Percentiles rank a stretch among this genome's conserved stretches.
phyloP scores from a whole-genome alignment of 2,329 filamentous ascomycete species.

The Cordyceps fumosorosea region DNA sequence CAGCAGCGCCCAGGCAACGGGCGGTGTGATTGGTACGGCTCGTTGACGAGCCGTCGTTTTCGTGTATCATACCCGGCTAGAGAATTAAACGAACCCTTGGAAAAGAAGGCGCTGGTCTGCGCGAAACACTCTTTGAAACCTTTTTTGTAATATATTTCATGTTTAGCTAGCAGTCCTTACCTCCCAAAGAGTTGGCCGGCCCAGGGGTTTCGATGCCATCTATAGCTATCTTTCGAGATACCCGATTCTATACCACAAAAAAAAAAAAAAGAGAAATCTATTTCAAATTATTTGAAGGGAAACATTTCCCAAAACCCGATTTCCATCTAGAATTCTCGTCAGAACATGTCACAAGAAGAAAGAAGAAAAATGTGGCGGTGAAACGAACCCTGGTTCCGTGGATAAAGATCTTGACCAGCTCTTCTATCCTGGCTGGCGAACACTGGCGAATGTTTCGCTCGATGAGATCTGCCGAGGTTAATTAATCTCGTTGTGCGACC shows the following conservation, averaged over 20 bases:
- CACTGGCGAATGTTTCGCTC: slow-evolving; percentile 69
- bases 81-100: background rate
- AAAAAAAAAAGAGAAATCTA: background rate
- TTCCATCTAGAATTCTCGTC: slow-evolving; percentile 35
- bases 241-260: background rate
- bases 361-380: too few species aligned
- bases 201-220: background rate
- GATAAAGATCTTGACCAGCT: slow-evolving; percentile 77
- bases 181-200: background rate
- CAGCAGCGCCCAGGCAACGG: background rate
- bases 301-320: slow-evolving; percentile 52
- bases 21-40: slow-evolving; percentile 3
- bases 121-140: background rate
- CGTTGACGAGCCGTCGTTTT: background rate
- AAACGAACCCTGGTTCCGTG: slow-evolving; percentile 70
- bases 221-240: background rate
- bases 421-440: slow-evolving; percentile 69
- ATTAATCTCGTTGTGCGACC: slow-evolving; percentile 3
- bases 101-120: background rate
- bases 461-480: slow-evolving; percentile 50
- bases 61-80: background rate
- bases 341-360: background rate
- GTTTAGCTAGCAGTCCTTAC: background rate
- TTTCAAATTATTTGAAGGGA: slow-evolving; percentile 25
- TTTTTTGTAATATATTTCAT: background rate